These are phyloP conservation scores for Stemphylium beticola DNA, from an alignment of 2,329 filamentous ascomycete genomes.

Conservation along the genomic window DNA sequence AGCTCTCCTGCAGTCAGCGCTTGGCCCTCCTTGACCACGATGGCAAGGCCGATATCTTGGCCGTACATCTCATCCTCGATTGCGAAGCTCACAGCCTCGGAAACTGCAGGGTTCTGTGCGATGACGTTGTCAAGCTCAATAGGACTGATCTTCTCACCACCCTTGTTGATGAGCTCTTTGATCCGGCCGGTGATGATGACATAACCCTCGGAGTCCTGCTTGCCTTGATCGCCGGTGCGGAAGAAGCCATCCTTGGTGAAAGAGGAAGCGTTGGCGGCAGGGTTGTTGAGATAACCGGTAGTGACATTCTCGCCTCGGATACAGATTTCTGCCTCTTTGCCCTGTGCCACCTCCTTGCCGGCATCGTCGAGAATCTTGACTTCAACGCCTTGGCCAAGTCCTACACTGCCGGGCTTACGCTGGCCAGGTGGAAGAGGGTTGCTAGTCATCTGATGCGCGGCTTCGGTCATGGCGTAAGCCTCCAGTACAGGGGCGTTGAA, in stretches of 20 bases:
- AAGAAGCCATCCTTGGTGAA: slow-evolving; percentile 82
- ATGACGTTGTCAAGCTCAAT: slow-evolving; percentile 87
- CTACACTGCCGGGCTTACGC: slow-evolving; percentile 81
- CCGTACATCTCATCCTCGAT: slow-evolving; percentile 83
- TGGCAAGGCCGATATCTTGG: slow-evolving; percentile 78
- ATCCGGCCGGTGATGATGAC: slow-evolving; percentile 88
- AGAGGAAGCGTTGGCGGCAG: slow-evolving; percentile 73
- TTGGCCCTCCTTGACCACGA: slow-evolving; percentile 73
- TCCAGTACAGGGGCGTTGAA: slow-evolving; percentile 83
- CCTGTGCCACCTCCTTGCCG: slow-evolving; percentile 71
- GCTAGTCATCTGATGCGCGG: slow-evolving; percentile 83
- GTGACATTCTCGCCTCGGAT: slow-evolving; percentile 84
- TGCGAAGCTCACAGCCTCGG: slow-evolving; percentile 83
- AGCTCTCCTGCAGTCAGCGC: slow-evolving; percentile 64
- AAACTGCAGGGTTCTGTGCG: slow-evolving; percentile 72
- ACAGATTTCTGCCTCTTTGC: slow-evolving; percentile 80
- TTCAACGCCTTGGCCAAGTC: slow-evolving; percentile 82
- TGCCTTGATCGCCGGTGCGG: slow-evolving; percentile 86
- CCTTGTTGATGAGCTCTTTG: slow-evolving; percentile 92
- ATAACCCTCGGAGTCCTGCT: slow-evolving; percentile 79
- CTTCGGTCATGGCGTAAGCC: slow-evolving; percentile 93
- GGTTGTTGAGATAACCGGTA: slow-evolving; percentile 84
- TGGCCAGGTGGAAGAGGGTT: slow-evolving; percentile 67
- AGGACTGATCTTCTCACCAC: slow-evolving; percentile 86
- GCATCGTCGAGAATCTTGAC: slow-evolving; percentile 75